A percentile compares a stretch with the other conserved stretches of the same genome.
phyloP scores from a whole-genome alignment of 768 basidiomycete genomes.

The Pulveroboletus sp. region DNA sequence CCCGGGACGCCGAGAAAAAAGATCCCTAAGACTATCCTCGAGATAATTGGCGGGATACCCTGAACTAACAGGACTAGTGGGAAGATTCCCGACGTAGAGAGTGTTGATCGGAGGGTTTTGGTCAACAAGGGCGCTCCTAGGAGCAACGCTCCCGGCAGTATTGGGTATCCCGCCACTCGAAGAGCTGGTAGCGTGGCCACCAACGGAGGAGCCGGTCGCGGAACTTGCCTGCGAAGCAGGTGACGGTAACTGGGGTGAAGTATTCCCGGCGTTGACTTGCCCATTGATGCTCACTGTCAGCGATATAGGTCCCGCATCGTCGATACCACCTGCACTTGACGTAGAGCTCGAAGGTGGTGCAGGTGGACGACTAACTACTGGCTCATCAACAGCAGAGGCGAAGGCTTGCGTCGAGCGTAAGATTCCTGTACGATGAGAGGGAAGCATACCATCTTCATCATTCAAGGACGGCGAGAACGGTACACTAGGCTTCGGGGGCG shows the following conservation, averaged over 20 bases:
- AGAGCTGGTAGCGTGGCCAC: slow-evolving; percentile 29
- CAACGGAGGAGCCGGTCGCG: slow-evolving; percentile 36
- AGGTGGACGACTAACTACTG: slow-evolving; percentile 27
- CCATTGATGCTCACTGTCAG: slow-evolving; percentile 50
- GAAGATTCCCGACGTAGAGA: slow-evolving; percentile 98
- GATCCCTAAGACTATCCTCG: slow-evolving; percentile 80
- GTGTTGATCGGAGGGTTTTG: slow-evolving; percentile 99
- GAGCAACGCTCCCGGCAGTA: slow-evolving; percentile 19
- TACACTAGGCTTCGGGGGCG: slow-evolving; percentile 22
- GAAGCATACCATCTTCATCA: slow-evolving; percentile 34
- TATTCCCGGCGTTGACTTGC: slow-evolving; percentile 30
- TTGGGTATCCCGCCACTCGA: slow-evolving; percentile 28
- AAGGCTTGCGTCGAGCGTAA: slow-evolving; percentile 26
- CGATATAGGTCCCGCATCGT: slow-evolving; percentile 23
- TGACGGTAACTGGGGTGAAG: slow-evolving; percentile 74
- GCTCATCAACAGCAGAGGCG: slow-evolving; percentile 24
- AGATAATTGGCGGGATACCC: slow-evolving; percentile 78
- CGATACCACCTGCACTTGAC: slow-evolving; percentile 46
- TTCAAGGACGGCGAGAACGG: slow-evolving; percentile 23
- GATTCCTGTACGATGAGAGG: slow-evolving; percentile 28
- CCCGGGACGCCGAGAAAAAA: slow-evolving; percentile 79
- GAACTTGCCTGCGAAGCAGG: slow-evolving; percentile 66
- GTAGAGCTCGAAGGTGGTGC: slow-evolving; percentile 37
- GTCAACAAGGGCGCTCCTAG: slow-evolving; percentile 54
- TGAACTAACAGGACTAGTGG: slow-evolving; percentile 68